phyloP scores from a whole-genome alignment of 2,329 filamentous ascomycete species.

The Cercospora janseana region DNA sequence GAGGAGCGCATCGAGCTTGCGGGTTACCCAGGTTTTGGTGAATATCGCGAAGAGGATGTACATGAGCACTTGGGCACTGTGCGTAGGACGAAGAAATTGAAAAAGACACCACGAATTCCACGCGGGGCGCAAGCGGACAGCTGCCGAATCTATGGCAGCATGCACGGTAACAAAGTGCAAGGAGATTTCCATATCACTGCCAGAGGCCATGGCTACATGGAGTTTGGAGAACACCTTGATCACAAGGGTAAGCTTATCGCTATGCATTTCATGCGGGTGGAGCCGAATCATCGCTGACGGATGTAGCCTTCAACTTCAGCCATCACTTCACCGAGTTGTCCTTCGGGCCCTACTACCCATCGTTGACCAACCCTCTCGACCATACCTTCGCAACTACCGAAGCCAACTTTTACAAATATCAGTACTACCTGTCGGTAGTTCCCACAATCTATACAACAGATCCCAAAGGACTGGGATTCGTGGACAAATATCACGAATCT shows the following conservation, averaged over 20 bases:
- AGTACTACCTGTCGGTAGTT: conserved; percentile 95
- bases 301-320: conserved; percentile 88
- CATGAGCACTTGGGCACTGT: conserved; percentile 82
- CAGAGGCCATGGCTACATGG: conserved; percentile 88
- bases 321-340: conserved; percentile 95
- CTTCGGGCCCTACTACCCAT: conserved; percentile 95
- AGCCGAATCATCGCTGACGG: conserved; percentile 4
- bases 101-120: conserved; percentile 68
- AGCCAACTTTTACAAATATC: conserved; percentile 87
- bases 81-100: conserved; percentile 60
- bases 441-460: conserved; percentile 79
- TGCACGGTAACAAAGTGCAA: conserved; percentile 95
- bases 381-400: conserved; percentile 76
- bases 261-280: background rate
- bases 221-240: conserved; percentile 75
- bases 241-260: conserved; percentile 64
- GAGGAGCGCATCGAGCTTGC: conserved; percentile 55
- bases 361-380: conserved; percentile 89
- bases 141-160: conserved; percentile 83
- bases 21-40: conserved; percentile 60
- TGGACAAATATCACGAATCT: conserved; percentile 41
- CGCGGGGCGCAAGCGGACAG: conserved; percentile 59
- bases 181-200: conserved; percentile 98
- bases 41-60: conserved; percentile 75
- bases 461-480: conserved; percentile 42